These are phyloP conservation scores for Irpex lacteus DNA, from an alignment of 1,284 basidiomycete genomes.

Conservation along the genomic window DNA sequence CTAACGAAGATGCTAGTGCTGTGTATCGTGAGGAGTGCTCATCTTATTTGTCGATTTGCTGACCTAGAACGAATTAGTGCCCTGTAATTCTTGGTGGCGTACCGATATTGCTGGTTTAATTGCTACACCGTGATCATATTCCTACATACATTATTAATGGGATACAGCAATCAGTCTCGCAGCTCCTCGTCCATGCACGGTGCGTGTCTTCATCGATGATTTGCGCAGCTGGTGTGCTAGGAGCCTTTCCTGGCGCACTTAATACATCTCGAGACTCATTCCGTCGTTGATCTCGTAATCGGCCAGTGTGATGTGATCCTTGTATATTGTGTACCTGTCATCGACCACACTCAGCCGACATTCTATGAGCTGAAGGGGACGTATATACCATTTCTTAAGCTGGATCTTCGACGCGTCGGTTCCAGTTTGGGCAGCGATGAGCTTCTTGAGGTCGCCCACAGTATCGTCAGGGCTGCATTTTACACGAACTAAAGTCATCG, in stretches of 20 bases:
- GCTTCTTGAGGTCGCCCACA: constrained; percentile 94
- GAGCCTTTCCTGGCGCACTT: constrained; percentile 3
- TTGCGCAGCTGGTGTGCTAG: neutral
- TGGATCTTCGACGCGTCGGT: constrained; percentile 86
- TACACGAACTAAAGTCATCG: constrained; percentile 70
- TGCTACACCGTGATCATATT: constrained; percentile 1
- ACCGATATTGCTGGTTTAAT: neutral
- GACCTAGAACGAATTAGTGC: too few relatives aligned
- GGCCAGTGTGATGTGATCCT: constrained; percentile 89
- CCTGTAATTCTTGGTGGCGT: too few relatives aligned
- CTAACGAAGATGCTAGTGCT: too few relatives aligned
- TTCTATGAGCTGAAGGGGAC: neutral
- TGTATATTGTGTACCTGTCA: constrained; percentile 85
- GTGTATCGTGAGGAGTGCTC: too few relatives aligned
- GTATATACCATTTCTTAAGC: constrained; percentile 90
- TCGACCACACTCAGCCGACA: neutral
- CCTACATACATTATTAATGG: neutral
- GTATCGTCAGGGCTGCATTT: constrained; percentile 95
- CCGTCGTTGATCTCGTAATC: constrained; percentile 97
- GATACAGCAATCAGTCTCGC: neutral
- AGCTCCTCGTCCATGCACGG: neutral
- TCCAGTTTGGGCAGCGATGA: constrained; percentile 95
- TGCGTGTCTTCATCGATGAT: neutral
- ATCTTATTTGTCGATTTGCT: too few relatives aligned
- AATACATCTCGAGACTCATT: constrained; percentile 95